Base-by-base conservation (phyloP, 2,329 filamentous ascomycete species). In the Lachnellula subtilissima region DNA sequence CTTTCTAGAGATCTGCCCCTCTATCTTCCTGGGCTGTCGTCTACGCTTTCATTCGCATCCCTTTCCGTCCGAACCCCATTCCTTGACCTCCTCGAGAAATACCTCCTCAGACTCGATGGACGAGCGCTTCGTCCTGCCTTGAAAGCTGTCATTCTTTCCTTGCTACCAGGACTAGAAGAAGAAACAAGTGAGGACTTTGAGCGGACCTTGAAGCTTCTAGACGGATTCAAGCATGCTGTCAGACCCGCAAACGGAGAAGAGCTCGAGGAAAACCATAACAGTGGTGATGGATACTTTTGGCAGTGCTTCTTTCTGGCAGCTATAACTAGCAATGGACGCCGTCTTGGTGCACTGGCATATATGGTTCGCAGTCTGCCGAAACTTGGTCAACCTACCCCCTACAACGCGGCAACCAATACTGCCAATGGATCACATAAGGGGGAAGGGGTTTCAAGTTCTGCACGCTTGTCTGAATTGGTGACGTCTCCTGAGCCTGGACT, bases 171-270 rank as follows among this genome's bases (percentile, higher is more conserved):
- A 0, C 74, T 99, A 2, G 94, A 99, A 71, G 94, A 99, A 63
- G 94, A 97, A 71, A 95, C 91, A 8, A 95, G 92, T 62, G 94
- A 99, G 69, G 95, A 99, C 69, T 99, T 97, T 71, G 93, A 97
- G 60, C 83, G 89, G 53, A 95, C 92, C 1, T 71, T 96, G 54
- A 83, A 81, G 56, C 83, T 96, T 9, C 71, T 97, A 48, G 87
- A 94, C 64, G 85, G 82, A 55, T 85, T 97, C 70, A 91, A 92
- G 67, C 73, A 80, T 56, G 80, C 83, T 48, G 82, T 91, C 65
- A 78, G 85, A 55, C 75, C 84, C 28, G 64, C 73, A 8, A 73
- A 74, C 25, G 78, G 79, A 58, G 74, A 80, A 61, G 75, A 73
- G 53, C 78, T 77, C 61, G 82, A 73, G 35, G 72, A 70, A 54